These are phyloP conservation scores for Leccinum subgranulosum DNA, from an alignment of 768 basidiomycete genomes.

Conservation along the genomic window DNA sequence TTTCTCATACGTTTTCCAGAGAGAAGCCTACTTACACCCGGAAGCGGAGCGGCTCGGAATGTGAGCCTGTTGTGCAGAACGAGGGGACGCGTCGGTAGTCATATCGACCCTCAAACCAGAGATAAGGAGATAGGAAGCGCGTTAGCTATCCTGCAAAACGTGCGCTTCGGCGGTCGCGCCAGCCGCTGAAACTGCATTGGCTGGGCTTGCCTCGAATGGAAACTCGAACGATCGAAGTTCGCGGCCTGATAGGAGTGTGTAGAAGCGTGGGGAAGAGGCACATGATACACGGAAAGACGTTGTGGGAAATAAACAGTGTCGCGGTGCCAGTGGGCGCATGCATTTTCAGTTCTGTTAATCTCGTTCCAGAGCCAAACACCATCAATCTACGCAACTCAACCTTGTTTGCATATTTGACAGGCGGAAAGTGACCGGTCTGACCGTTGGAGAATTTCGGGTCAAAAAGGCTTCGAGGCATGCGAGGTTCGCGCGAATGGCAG, in stretches of 20 bases:
- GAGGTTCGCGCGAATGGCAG: not conserved
- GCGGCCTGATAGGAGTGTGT: slow-evolving; percentile 1
- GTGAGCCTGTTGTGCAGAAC: not conserved
- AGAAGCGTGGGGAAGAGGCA: slow-evolving; percentile 18
- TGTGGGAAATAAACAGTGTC: not conserved
- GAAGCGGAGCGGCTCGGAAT: not conserved
- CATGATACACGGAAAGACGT: not conserved
- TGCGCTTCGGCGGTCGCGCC: slow-evolving; percentile 2
- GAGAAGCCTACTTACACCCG: not conserved
- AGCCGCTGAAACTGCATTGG: not conserved
- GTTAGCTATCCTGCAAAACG: slow-evolving; percentile 2
- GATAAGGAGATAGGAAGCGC: not conserved
- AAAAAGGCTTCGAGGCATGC: not conserved
- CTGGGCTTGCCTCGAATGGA: slow-evolving; percentile 2
- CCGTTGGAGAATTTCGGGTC: not conserved
- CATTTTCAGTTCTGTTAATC: not conserved
- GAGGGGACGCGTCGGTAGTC: not conserved
- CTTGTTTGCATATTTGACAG: slow-evolving; percentile 5
- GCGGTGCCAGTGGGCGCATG: not conserved
- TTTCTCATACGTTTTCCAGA: not conserved
- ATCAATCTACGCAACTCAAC: slow-evolving; percentile 12
- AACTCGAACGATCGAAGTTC: slow-evolving; percentile 13
- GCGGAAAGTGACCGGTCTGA: not conserved
- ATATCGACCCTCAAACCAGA: not conserved
- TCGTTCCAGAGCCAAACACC: not conserved